Evolutionary conservation across 1,139 yeast genomes (phyloP), one percentile per base, ranked within the genome.

Genomic region (Zygoascus meyerae): DNA sequence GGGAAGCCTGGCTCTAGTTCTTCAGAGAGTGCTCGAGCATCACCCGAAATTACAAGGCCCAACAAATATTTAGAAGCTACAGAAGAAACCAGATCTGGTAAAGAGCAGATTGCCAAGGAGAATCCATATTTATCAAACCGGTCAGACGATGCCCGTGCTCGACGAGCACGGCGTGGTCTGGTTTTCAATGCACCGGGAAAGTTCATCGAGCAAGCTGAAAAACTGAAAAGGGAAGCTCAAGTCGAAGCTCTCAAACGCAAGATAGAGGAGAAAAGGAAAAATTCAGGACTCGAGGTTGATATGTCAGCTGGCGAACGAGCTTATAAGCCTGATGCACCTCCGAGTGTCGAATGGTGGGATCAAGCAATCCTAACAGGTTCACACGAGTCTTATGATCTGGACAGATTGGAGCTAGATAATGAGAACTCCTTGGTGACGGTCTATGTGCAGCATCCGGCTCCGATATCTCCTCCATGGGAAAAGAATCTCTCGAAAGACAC

Each of bases 341-440:
- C 92, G 0, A 53, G 52, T 10, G 67, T 79, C 2, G 95, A 86
- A 62, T 86, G 95, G 95, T 86, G 95, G 95, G 95, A 86, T 63
- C 64, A 68, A 48, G 78, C 77, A 8, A 73, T 70, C 2, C 40
- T 63, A 17, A 40, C 46, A 9, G 40, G 36, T 14, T 63, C 63
- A 37, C 72, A 65, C 30, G 47, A 58, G 26, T 55, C 57, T 30
- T 69, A 70, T 46, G 63, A 59, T n/a, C 55, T 63, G 36, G 55
- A 61, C 37, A 58, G 61, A 46, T 56, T 53, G 32, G 50, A 59
- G 47, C 48, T 62, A 40, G 72, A 72, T 44, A 68, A 63, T 46
- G 75, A 74, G 16, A 70, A 68, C 2, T 72, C 77, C 21, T 78
- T 81, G 0, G 72, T 83, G 1, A 73, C 87, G 0, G 61, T 68